Conservation (phyloP, 2,329 filamentous ascomycete genomes). For the Cladosporium austrohemisphaericum region DNA sequence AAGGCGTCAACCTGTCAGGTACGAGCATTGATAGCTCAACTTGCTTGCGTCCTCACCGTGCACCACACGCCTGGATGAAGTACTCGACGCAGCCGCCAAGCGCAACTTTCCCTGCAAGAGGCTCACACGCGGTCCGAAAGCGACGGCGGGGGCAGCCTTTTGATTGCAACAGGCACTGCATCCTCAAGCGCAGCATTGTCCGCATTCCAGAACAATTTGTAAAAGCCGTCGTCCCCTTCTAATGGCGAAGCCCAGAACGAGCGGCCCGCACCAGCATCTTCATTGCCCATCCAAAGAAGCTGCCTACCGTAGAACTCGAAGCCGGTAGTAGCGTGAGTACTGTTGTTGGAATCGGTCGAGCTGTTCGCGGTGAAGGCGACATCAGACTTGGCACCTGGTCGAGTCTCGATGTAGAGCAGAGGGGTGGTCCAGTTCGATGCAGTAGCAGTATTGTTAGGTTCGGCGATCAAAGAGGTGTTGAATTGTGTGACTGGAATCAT, state of each 20-base stretch:
- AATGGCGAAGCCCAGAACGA: conserved; percentile 13
- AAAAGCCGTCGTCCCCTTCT: conserved; percentile 14
- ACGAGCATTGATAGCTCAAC: no score
- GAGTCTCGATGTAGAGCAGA: conserved; percentile 19
- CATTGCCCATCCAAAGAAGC: not conserved
- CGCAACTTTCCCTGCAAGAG: not conserved
- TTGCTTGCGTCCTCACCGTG: no score
- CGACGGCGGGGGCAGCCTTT: conserved; percentile 13
- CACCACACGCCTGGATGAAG: no score
- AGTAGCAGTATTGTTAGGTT: conserved; percentile 13
- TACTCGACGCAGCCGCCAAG: no score
- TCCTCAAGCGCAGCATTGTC: conserved; percentile 18
- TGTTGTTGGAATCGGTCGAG: conserved; percentile 15
- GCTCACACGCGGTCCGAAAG: conserved; percentile 16
- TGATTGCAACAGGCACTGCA: conserved; percentile 20
- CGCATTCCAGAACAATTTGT: conserved; percentile 21
- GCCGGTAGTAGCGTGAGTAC: conserved; percentile 7
- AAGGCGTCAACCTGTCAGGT: no score
- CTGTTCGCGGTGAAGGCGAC: conserved; percentile 19
- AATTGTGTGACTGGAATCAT: conserved; percentile 3
- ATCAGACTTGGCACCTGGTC: conserved; percentile 16
- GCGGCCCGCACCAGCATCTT: conserved; percentile 1
- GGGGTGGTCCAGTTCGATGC: conserved; percentile 21
- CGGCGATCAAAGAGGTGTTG: conserved; percentile 18
- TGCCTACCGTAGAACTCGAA: conserved; percentile 10